Base-by-base conservation (phyloP, 176 grass and related monocot genomes). In the Triticum turgidum region DNA sequence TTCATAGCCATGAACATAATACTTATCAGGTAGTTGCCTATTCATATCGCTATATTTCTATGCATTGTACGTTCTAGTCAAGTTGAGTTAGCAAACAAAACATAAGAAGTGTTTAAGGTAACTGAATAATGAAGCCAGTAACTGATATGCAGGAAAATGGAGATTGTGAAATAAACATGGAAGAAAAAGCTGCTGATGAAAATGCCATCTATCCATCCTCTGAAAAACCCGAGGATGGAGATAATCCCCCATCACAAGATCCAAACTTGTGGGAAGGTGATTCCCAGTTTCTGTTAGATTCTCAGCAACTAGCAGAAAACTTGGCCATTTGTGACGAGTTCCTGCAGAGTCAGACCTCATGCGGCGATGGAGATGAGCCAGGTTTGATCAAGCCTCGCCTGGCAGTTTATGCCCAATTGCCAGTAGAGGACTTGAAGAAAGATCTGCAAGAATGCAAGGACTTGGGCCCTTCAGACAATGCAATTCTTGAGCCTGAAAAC, bases 261-360 rank as follows among this genome's bases (percentile, higher is more conserved):
- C 78, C 83, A 0, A 99, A 91, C 77, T 83, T 73, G 81, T 99
- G 90, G 92, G 94, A 94, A 82, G 90, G 84, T 84, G 94, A 94
- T 47, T 88, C 93, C 17, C 90, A 94, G 47, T 91, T 96, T 87
- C 65, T 99, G 45, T 76, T 94, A 79, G 83, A 94, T 52, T 93
- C 94, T 85, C 94, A 99, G 80, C 94, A 99, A 59, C 54, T 99
- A 34, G 97, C 92, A 79, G 94, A 93, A 17, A 80, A 87, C 32
- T 86, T 99, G 14, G 91, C 89, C 29, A 63, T 96, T 1, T 94
- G 94, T 7, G 92, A 96, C 0, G 97, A 99, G 71, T 96, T 99
- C 70, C 94, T 99, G 78, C 83, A 88, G 61, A 99, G 97, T 67
- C 97, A 99, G 73, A 92, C 87, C 68, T 93, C 92, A 45, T 92